phyloP scores from a whole-genome alignment of 192 early-diverging fungal genomes.

The Backusella circina region DNA sequence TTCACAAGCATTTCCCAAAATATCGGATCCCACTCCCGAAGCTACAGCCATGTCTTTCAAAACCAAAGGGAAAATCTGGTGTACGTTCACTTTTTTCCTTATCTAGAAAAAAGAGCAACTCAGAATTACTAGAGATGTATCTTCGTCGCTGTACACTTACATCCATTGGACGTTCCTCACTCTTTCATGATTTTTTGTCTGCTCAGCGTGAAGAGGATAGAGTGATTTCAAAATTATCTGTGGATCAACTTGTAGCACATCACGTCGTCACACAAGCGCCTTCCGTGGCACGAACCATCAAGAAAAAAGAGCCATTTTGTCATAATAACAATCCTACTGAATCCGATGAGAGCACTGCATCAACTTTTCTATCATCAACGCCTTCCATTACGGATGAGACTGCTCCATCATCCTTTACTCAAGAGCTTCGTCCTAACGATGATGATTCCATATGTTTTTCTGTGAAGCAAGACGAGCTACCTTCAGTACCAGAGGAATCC shows the following conservation, averaged over 20 bases:
- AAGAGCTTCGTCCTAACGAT: neutral
- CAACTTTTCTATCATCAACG: neutral
- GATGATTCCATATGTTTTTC: neutral
- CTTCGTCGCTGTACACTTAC: slow-evolving; percentile 40
- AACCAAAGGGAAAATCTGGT: neutral
- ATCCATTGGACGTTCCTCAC: slow-evolving; percentile 31
- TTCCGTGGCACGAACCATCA: neutral
- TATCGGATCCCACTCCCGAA: neutral
- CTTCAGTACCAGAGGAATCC: neutral
- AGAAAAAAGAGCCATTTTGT: neutral
- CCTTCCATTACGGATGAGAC: neutral
- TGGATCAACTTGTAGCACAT: neutral
- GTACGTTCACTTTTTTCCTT: neutral
- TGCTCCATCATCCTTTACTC: neutral
- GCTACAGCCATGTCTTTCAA: neutral
- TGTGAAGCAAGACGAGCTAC: neutral
- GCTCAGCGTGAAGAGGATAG: slow-evolving; percentile 46
- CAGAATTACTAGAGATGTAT: slow-evolving; percentile 46
- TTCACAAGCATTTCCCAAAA: slow-evolving; percentile 8
- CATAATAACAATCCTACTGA: slow-evolving; percentile 4
- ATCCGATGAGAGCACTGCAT: neutral
- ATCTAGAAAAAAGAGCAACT: slow-evolving; percentile 34
- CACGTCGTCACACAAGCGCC: neutral
- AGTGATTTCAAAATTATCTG: slow-evolving; percentile 36
- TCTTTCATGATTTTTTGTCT: slow-evolving; percentile 47